These are phyloP conservation scores for Yueomyces sp. DNA, from an alignment of 805 yeast genomes.

Conservation along the genomic window DNA sequence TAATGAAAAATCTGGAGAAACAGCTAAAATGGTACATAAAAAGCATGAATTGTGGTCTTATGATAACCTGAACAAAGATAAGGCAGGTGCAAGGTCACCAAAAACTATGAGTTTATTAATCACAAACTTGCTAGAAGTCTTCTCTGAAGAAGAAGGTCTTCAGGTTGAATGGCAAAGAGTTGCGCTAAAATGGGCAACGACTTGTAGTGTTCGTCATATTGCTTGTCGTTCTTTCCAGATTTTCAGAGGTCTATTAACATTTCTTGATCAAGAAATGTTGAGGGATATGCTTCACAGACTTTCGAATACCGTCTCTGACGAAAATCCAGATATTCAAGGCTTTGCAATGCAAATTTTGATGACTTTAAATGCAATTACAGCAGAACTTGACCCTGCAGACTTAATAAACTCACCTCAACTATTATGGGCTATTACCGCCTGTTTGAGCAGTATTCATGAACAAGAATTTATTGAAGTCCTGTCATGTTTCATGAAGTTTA, in stretches of 20 bases:
- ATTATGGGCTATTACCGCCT: slow-evolving; percentile 92
- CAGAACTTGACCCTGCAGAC: slow-evolving; percentile 66
- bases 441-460: slow-evolving; percentile 80
- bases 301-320: slow-evolving; percentile 87
- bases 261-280: slow-evolving; percentile 76
- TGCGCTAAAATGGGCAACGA: slow-evolving; percentile 88
- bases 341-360: slow-evolving; percentile 93
- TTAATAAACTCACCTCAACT: slow-evolving; percentile 82
- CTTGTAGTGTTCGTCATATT: slow-evolving; percentile 92
- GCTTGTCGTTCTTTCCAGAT: slow-evolving; percentile 95
- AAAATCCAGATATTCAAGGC: slow-evolving; percentile 80
- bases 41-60: slow-evolving; percentile 60
- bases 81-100: slow-evolving; percentile 73
- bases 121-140: slow-evolving; percentile 45
- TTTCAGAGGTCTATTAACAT: slow-evolving; percentile 70
- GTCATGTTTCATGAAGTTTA: slow-evolving; percentile 67
- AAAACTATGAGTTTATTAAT: slow-evolving; percentile 69
- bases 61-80: slow-evolving; percentile 68
- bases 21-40: slow-evolving; percentile 45
- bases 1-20: slow-evolving; percentile 38
- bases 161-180: slow-evolving; percentile 78
- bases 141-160: slow-evolving; percentile 36
- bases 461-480: slow-evolving; percentile 83
- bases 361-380: slow-evolving; percentile 88
- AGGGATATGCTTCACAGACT: slow-evolving; percentile 88